phyloP scores from a whole-genome alignment of 345 rosid species.

The Sonneratia caseolaris region DNA sequence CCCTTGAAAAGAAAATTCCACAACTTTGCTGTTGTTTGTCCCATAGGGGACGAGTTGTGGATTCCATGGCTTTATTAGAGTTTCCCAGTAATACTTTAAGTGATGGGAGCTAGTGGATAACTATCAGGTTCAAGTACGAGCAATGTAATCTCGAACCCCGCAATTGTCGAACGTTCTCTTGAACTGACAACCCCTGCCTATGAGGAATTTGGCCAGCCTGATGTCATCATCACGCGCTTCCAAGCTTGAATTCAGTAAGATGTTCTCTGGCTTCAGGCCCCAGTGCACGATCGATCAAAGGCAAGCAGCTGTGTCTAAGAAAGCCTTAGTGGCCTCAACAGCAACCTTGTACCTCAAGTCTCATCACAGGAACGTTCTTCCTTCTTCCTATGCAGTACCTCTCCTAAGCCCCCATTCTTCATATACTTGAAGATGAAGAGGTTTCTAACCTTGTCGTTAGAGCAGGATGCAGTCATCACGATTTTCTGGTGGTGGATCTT shows the following conservation, averaged over 20 bases:
- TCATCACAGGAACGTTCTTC: slow-evolving; percentile 37
- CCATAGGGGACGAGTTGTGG: too few species aligned
- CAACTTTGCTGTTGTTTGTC: too few species aligned
- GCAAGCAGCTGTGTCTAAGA: slow-evolving; percentile 68
- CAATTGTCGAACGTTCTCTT: slow-evolving; percentile 65
- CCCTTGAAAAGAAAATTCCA: too few species aligned
- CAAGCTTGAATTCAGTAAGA: slow-evolving; percentile 45
- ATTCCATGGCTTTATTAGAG: too few species aligned
- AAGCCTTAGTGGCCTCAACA: slow-evolving; percentile 60
- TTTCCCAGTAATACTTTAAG: too few species aligned
- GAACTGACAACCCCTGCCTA: slow-evolving; percentile 31
- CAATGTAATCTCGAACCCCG: slow-evolving; percentile 73
- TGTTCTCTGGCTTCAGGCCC: slow-evolving; percentile 67
- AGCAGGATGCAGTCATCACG: slow-evolving; percentile 55
- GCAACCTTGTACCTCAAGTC: slow-evolving; percentile 52
- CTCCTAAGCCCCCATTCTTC: slow-evolving; percentile 64
- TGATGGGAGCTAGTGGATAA: too few species aligned
- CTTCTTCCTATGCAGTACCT: slow-evolving; percentile 56
- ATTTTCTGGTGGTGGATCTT: slow-evolving; percentile 61
- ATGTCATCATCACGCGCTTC: slow-evolving; percentile 73
- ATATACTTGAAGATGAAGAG: slow-evolving; percentile 59
- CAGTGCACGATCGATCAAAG: slow-evolving; percentile 42
- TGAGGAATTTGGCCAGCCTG: slow-evolving; percentile 62
- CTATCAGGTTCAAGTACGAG: slow-evolving; percentile 14
- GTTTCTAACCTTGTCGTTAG: slow-evolving; percentile 44